A percentile compares a stretch with the other conserved stretches of the same genome.
Conservation (phyloP, 2,329 filamentous ascomycete species). For the Truncatella angustata region DNA sequence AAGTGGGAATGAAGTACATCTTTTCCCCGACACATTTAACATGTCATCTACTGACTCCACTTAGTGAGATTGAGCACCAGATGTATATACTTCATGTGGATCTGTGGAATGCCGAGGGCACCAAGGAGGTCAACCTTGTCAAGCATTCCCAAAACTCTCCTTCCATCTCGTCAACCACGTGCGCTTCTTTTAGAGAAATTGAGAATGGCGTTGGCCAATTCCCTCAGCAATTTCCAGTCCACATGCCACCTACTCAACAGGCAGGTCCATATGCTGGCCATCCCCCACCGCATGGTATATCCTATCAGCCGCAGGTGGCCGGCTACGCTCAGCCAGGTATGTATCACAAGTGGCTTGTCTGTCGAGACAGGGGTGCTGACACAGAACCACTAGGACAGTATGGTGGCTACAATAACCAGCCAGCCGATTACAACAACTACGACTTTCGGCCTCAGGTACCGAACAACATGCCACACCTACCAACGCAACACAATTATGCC, state of each 20-base stretch:
- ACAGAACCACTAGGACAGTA: background rate
- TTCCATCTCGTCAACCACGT: slow-evolving; percentile 78
- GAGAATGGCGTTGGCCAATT: slow-evolving; percentile 15
- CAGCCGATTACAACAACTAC: background rate
- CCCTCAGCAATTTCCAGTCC: background rate
- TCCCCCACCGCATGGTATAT: background rate
- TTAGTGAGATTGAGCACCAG: slow-evolving; percentile 27
- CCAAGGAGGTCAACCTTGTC: slow-evolving; percentile 64
- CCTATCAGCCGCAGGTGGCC: slow-evolving; percentile 1
- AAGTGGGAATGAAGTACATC: slow-evolving; percentile 76
- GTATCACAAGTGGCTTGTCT: background rate
- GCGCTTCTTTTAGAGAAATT: slow-evolving; percentile 63
- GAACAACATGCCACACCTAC: slow-evolving; percentile 18
- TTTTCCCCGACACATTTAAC: too few species aligned
- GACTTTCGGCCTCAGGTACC: background rate
- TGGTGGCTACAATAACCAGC: background rate
- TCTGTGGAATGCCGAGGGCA: slow-evolving; percentile 64
- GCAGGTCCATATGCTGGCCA: background rate
- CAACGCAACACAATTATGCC: slow-evolving; percentile 29
- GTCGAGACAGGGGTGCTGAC: background rate
- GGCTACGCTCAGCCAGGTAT: background rate
- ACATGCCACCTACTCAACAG: background rate
- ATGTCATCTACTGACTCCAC: slow-evolving; percentile 8
- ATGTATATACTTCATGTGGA: slow-evolving; percentile 54
- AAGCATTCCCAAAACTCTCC: slow-evolving; percentile 65